Base-by-base conservation (phyloP, 177 flowering plant species). In the Vitis hybrid region DNA sequence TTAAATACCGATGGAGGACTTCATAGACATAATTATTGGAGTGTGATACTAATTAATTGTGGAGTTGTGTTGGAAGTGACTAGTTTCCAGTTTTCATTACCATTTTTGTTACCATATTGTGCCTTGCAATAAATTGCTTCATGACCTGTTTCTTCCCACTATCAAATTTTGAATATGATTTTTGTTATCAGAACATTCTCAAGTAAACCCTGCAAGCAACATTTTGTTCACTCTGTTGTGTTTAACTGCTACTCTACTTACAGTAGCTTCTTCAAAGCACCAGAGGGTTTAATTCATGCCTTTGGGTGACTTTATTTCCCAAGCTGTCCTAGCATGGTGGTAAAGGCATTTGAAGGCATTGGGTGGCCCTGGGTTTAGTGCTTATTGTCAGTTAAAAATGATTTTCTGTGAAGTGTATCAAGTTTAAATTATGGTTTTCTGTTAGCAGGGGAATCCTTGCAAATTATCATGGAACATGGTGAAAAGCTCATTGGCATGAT, bases 401-500 rank as follows among this genome's bases (percentile, higher is more conserved):
- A 51, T n/a, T 65, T 65, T 51, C 41, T 14, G 0, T 57, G 46
- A 15, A 58, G 11, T 20, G 3, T 61, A 12, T 50, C 55, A 30
- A 59, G 72, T 60, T 59, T 66, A 67, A 61, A 69, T n/a, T 60
- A 8, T 10, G 11, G 17, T 51, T 62, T 70, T 60, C 54, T 66
- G 32, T 71, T 76, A 13, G 63, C 91, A 95, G 99, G 96, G 69
- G 73, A 83, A 73, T 78, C 95, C 53, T 77, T 91, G 87, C 99
- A 87, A 69, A 84, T 73, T 72, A 88, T 95, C 65, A 74, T 95
- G 96, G 99, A 93, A 70, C 97, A 95, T 84, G 99, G 99, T 68
- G 99, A 95, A 83, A 95, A 95, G 81, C 94, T 95, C 69, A 82
- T 91, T 80, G 89, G 84, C 58, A 86, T 93, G 87, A 87, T 91